A percentile compares a stretch with the other conserved stretches of the same genome.
Evolutionary conservation across 192 early-diverging fungal genomes (phyloP).

Genomic region (Entomortierella parvispora): DNA sequence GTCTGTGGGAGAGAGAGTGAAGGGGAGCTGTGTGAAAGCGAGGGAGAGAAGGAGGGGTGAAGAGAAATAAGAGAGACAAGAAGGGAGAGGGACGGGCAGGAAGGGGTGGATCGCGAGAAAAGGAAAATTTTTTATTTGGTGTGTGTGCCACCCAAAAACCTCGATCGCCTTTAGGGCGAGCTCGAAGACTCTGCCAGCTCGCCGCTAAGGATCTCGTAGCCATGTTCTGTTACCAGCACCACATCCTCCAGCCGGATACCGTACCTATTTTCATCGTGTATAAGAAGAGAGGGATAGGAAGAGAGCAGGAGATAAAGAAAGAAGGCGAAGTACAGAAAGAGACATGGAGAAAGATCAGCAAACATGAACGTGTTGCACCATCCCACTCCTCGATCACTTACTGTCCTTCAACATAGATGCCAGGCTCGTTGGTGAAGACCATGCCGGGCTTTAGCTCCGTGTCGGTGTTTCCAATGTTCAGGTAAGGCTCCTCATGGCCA

Average conservation of each 20-base stretch:
- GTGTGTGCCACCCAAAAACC: background rate
- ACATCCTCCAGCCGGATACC: slow-evolving; percentile 53
- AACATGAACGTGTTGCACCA: no score
- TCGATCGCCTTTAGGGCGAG: slow-evolving; percentile 10
- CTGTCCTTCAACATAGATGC: slow-evolving; percentile 58
- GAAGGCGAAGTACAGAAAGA: background rate
- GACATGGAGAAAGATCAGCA: no score
- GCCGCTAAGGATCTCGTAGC: slow-evolving; percentile 51
- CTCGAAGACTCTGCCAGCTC: slow-evolving; percentile 20
- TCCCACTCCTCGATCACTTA: slow-evolving; percentile 31
- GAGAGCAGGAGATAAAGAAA: no score
- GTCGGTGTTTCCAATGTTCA: slow-evolving; percentile 57
- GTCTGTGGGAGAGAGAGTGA: background rate
- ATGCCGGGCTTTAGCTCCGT: slow-evolving; percentile 54
- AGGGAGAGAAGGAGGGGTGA: background rate
- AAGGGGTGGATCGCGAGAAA: slow-evolving; percentile 2
- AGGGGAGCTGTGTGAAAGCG: background rate
- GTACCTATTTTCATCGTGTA: slow-evolving; percentile 8
- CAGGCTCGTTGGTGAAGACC: slow-evolving; percentile 64
- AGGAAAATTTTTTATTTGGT: background rate
- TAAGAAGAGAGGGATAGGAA: background rate
- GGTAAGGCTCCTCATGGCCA: slow-evolving; percentile 65
- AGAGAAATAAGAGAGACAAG: background rate
- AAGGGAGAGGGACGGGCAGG: background rate
- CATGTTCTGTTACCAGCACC: slow-evolving; percentile 42